Percentiles rank a stretch among this genome's conserved stretches.
These are phyloP conservation scores for Nicotiana rustica DNA, from an alignment of 305 asterid genomes.

Conservation along the genomic window DNA sequence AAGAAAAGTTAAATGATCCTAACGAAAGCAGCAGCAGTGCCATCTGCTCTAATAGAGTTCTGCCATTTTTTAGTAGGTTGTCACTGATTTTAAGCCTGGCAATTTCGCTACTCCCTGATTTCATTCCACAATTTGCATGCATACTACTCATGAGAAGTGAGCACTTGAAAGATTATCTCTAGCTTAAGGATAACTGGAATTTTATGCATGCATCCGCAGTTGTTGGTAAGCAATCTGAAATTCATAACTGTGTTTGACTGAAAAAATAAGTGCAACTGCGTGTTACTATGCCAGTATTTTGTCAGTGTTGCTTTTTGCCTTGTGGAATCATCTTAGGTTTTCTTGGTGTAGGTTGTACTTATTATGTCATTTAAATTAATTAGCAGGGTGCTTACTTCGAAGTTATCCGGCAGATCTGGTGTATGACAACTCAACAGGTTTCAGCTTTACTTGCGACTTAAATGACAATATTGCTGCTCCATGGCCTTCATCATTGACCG, in stretches of 20 bases:
- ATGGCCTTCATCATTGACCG: constrained; percentile 91
- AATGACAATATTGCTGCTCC: constrained; percentile 94
- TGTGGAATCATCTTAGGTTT: constrained; percentile 7
- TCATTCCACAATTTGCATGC: constrained; percentile 16
- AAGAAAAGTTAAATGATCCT: no score
- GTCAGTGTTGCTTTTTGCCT: constrained; percentile 18
- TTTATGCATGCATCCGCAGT: background rate
- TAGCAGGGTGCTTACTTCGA: constrained; percentile 82
- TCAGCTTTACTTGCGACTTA: constrained; percentile 90
- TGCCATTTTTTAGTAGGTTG: background rate
- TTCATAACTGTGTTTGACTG: background rate
- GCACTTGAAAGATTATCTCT: constrained; percentile 1
- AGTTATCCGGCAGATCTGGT: constrained; percentile 91
- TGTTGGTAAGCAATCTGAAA: constrained; percentile 21
- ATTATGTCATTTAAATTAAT: constrained; percentile 21
- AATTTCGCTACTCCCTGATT: background rate
- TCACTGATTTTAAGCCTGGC: background rate
- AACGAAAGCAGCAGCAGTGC: background rate
- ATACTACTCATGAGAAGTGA: background rate
- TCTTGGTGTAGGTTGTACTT: constrained; percentile 14
- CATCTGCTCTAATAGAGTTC: background rate
- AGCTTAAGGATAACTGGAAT: constrained; percentile 25
- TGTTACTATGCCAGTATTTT: background rate
- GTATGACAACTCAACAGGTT: constrained; percentile 80
- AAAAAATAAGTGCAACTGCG: background rate